Conservation (phyloP, 192 early-diverging fungal genomes). For the Backusella tuberculispora region DNA sequence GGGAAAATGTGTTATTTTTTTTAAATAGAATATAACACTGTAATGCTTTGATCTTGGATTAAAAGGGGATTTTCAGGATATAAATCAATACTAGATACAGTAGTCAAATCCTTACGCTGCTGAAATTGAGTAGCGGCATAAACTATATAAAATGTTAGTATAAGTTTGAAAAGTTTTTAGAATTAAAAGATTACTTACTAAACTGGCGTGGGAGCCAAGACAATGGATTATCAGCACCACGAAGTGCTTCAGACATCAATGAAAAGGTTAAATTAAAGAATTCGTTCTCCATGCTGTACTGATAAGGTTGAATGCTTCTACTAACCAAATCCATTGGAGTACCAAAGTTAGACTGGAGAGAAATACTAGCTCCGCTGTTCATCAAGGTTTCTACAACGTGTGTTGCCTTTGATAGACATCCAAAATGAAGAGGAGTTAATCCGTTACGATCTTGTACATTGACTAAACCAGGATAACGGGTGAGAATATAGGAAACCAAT, state of each 20-base stretch:
- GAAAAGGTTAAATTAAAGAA: background rate
- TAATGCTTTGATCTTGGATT: background rate
- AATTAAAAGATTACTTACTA: background rate
- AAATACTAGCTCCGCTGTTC: conserved; percentile 40
- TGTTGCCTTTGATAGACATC: conserved; percentile 53
- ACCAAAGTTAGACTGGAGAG: background rate
- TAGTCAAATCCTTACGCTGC: background rate
- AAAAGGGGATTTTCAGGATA: background rate
- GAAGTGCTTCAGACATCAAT: background rate
- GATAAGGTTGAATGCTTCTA: background rate
- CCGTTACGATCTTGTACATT: conserved; percentile 67
- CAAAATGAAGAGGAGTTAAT: conserved; percentile 74
- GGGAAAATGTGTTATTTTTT: background rate
- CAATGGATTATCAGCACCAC: background rate
- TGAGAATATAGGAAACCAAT: background rate
- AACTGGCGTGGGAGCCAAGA: background rate
- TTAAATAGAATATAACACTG: background rate
- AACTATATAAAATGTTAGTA: background rate
- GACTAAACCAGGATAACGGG: conserved; percentile 27
- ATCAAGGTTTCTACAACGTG: conserved; percentile 60
- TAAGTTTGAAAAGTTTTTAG: background rate
- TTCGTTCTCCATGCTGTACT: background rate
- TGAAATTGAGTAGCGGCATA: background rate
- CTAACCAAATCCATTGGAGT: background rate
- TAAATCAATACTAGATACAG: background rate